phyloP scores from a whole-genome alignment of 495 filamentous ascomycete species.

The Poronia punctata region DNA sequence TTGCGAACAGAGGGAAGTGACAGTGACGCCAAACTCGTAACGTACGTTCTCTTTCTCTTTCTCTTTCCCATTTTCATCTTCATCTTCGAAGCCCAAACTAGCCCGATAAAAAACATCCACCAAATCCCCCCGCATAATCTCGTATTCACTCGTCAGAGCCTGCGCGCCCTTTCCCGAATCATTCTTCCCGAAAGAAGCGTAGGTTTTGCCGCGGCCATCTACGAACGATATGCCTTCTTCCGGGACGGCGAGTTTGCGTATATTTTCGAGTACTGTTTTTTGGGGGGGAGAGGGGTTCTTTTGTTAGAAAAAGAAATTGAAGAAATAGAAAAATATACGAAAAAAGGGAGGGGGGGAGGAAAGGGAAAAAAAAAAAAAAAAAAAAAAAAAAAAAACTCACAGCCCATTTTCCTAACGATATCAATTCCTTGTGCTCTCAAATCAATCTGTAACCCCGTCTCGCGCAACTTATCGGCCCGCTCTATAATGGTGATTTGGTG shows the following conservation, averaged over 20 bases:
- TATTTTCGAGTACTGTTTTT: constrained; percentile 25
- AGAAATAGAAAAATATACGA: background rate
- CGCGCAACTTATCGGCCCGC: constrained; percentile 34
- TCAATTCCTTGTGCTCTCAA: constrained; percentile 38
- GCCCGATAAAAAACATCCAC: constrained; percentile 37
- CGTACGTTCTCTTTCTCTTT: constrained; percentile 4
- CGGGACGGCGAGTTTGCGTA: constrained; percentile 28
- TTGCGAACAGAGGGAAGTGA: constrained; percentile 8
- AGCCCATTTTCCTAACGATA: constrained; percentile 43
- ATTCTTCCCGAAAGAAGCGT: constrained; percentile 30
- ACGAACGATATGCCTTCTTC: constrained; percentile 38
- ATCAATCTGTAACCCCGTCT: constrained; percentile 44
- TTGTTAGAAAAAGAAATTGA: background rate
- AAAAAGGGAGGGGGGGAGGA: background rate
- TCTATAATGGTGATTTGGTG: constrained; percentile 45
- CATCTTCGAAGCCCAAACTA: constrained; percentile 35
- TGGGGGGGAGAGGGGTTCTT: background rate
- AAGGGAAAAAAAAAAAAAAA: background rate
- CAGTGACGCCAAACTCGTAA: constrained; percentile 13
- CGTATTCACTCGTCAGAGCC: constrained; percentile 43
- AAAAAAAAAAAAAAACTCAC: background rate
- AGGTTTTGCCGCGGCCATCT: constrained; percentile 23
- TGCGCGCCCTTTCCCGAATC: constrained; percentile 33
- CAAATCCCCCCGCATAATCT: constrained; percentile 48
- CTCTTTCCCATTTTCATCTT: background rate